Evolutionary conservation across 257 asterid species (phyloP).

Genomic region (Capsicum baccatum): DNA sequence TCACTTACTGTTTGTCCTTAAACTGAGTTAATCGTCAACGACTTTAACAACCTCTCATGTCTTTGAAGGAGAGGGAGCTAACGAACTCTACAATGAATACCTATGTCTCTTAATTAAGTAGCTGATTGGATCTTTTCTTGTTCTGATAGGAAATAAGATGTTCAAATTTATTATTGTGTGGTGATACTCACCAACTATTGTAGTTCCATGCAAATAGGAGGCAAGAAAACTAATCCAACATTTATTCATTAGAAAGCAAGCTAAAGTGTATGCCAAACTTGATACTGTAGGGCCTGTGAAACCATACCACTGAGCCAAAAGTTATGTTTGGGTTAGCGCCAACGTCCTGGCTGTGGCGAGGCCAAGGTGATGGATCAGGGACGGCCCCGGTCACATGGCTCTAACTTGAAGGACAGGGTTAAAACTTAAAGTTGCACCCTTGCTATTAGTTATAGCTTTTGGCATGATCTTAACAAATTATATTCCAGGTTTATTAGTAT

Average conservation of each 20-base stretch:
- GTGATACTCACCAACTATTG: not conserved
- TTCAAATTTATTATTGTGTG: not conserved
- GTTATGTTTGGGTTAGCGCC: not conserved
- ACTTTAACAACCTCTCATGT: not conserved
- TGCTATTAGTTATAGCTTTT: not conserved
- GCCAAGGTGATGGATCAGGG: not conserved
- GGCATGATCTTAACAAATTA: not conserved
- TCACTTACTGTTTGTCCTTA: not conserved
- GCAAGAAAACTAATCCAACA: not conserved
- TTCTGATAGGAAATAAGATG: slow-evolving; percentile 1
- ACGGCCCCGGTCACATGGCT: not conserved
- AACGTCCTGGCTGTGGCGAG: not conserved
- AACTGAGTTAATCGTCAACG: not conserved
- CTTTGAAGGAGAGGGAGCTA: not conserved
- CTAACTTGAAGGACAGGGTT: not conserved
- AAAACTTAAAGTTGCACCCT: not conserved
- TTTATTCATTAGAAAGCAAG: not conserved
- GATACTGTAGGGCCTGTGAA: not conserved
- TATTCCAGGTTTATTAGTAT: not conserved
- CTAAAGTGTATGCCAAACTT: not conserved
- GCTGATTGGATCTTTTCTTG: not conserved
- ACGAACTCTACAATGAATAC: not conserved
- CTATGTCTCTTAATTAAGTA: slow-evolving; percentile 8
- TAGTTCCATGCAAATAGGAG: slow-evolving; percentile 20
- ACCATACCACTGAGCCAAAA: not conserved